A percentile compares a stretch with the other conserved stretches of the same genome.
These are phyloP conservation scores for Euphrasia confusa DNA, from an alignment of 257 asterid genomes.

Conservation along the genomic window DNA sequence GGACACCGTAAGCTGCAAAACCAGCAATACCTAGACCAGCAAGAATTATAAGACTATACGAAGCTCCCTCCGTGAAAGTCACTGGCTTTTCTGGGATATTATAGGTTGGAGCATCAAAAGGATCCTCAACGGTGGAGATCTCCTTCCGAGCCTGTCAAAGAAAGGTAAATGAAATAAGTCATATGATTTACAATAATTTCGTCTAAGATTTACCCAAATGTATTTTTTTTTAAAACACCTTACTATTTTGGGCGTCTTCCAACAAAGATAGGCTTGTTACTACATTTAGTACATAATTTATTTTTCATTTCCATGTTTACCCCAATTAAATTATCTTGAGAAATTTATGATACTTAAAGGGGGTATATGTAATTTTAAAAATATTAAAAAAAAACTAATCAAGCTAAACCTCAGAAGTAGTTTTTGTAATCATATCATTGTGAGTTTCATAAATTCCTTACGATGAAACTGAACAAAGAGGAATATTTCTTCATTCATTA, in stretches of 20 bases:
- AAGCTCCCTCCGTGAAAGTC: conserved; percentile 91
- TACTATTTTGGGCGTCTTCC: too few relatives aligned
- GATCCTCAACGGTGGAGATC: conserved; percentile 66
- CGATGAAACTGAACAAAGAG: too few relatives aligned
- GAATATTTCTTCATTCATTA: too few relatives aligned
- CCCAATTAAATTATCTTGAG: too few relatives aligned
- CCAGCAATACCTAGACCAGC: conserved; percentile 90
- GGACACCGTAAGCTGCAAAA: conserved; percentile 85
- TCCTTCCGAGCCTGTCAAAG: conserved; percentile 63
- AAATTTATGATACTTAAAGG: too few relatives aligned
- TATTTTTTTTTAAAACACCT: neutral
- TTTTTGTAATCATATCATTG: neutral
- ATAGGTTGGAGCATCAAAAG: conserved; percentile 90
- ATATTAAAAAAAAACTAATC: too few relatives aligned
- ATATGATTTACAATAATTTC: neutral
- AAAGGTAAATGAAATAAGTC: neutral
- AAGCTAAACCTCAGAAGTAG: neutral
- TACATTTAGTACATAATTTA: too few relatives aligned
- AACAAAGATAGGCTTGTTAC: too few relatives aligned
- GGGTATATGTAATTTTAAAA: too few relatives aligned
- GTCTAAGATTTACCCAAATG: neutral
- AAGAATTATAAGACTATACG: conserved; percentile 71
- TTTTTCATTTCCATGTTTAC: too few relatives aligned
- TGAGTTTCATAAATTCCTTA: too few relatives aligned
- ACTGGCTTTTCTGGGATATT: conserved; percentile 94